Evolutionary conservation across 805 yeast species (phyloP).

Genomic region (Lipomyces yamanashiensis): DNA sequence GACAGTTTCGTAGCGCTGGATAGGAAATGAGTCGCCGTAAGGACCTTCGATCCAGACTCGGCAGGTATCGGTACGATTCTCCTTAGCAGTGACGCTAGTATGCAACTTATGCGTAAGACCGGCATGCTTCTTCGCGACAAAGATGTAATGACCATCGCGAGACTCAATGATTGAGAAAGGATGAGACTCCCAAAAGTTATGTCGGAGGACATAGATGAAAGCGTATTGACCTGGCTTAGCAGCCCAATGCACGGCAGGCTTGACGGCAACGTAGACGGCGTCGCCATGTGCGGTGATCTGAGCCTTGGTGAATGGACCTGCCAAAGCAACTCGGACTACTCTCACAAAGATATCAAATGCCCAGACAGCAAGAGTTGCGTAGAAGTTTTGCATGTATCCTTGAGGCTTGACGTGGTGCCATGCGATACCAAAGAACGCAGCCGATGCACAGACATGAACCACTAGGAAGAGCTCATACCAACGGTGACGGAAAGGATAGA

Average conservation of each 20-base stretch:
- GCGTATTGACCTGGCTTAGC: conserved; percentile 38
- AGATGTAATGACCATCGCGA: conserved; percentile 22
- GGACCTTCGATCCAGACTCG: conserved; percentile 60
- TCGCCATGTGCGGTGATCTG: conserved; percentile 38
- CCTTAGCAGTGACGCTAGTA: conserved; percentile 44
- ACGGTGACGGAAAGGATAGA: conserved; percentile 55
- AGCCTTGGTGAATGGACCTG: conserved; percentile 53
- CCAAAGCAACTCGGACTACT: conserved; percentile 56
- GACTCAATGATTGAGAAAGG: conserved; percentile 27
- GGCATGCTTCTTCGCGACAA: conserved; percentile 21
- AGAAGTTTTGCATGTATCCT: conserved; percentile 57
- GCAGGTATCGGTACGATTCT: neutral
- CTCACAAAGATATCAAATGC: conserved; percentile 66
- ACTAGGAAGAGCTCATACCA: conserved; percentile 65
- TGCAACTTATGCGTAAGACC: conserved; percentile 23
- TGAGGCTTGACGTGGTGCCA: conserved; percentile 49
- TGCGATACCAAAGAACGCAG: conserved; percentile 52
- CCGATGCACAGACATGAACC: conserved; percentile 58
- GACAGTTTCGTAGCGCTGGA: conserved; percentile 53
- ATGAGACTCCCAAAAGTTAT: conserved; percentile 34
- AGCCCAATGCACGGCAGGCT: conserved; percentile 20
- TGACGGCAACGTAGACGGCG: conserved; percentile 18
- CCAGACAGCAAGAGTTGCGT: conserved; percentile 70
- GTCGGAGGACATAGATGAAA: conserved; percentile 30
- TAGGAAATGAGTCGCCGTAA: conserved; percentile 58